Evolutionary conservation across 2,329 filamentous ascomycete genomes (phyloP), one percentile per base, ranked within the genome.

Genomic region (Hypoxylon sp.): DNA sequence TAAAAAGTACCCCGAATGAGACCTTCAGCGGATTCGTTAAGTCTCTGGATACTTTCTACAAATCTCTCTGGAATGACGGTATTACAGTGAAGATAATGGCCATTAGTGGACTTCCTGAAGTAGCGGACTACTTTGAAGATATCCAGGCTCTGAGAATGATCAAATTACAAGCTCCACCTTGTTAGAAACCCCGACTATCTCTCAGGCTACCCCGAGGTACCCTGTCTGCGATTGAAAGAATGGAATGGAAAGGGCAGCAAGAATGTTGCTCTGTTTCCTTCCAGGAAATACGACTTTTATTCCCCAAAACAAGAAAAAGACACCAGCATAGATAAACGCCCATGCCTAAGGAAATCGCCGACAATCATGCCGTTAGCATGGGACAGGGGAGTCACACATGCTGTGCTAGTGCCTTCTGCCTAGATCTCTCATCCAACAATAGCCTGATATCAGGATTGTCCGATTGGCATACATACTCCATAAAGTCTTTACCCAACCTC

Each of bases 71-170:
- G 53, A 10, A 46, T 3, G 38, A 32, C 10, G n/a, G 38, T 9
- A 21, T 57, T 11, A 9, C 28, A 19, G 38, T 57, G 14, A 57
- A 34, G 17, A 9, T 57, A 9, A 19, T 57, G 38, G 25, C 23
- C 10, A 57, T 34, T 14, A 46, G 38, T 57, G 36, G n/a, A n/a
- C 1, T 21, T 32, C 3, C 13, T n/a, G 9, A 14, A 21, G 38
- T 57, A 34, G 38, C 3, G 30, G 19, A 5, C 10, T 25, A 5
- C 10, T 52, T 52, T 14, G 7, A 21, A 23, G 19, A 21, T 9
- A 52, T 36, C 9, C 7, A 52, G 17, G 28, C 28, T 36, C 23
- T 52, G n/a, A 36, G 6, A 36, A 52, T 5, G 11, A 52, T 52
- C 30, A 5, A 14, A 23, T 36, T 52, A 36, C 11, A 9, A 5